Evolutionary conservation across 163 green algal genomes (phyloP), one percentile per base, ranked within the genome.

Genomic region (Scenedesmus sp.): DNA sequence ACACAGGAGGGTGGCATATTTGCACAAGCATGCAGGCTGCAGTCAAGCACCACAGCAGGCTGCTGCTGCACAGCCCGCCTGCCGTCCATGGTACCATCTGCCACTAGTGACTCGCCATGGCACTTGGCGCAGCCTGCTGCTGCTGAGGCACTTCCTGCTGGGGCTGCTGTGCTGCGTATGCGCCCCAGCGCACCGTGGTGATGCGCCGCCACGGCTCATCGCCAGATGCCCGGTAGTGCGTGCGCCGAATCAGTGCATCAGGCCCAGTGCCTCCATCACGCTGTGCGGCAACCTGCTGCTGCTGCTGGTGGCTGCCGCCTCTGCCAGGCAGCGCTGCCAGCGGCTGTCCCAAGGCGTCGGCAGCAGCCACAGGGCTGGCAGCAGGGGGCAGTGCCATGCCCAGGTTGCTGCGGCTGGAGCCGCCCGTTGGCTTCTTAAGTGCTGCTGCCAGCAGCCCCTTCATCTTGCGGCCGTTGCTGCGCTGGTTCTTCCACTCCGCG

Each of bases 191-290:
- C 26, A 92, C 89, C 24, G 83, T 90, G 7, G 83, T 92, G 53
- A 92, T 92, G 51, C 83, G 83, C 22, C 73, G 40, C 83, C 89
- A 92, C 18, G 89, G 70, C 83, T 90, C 89, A 4, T 92, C 83
- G 3, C 81, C 49, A 12, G 70, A 44, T 3, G 89, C 59, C 16
- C 88, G n/a, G 83, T 83, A 83, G 33, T 86, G 68, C 30, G 83
- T 87, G 56, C 89, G 72, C 51, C 72, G 86, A n/a, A 86, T 90
- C 18, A 90, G 37, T 12, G 85, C 70, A 12, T 90, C 72, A 30
- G 33, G 56, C 33, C 85, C 68, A 7, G 9, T 43, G 33, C 40
- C 37, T 10, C 35, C 35, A 3, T 44, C 37, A 16, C 18, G 72
- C 72, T n/a, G 35, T 65, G 13, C 83, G 44, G 26, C 37, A 81